Conservation (phyloP, 2,329 filamentous ascomycete genomes). For the Monilinia laxa region DNA sequence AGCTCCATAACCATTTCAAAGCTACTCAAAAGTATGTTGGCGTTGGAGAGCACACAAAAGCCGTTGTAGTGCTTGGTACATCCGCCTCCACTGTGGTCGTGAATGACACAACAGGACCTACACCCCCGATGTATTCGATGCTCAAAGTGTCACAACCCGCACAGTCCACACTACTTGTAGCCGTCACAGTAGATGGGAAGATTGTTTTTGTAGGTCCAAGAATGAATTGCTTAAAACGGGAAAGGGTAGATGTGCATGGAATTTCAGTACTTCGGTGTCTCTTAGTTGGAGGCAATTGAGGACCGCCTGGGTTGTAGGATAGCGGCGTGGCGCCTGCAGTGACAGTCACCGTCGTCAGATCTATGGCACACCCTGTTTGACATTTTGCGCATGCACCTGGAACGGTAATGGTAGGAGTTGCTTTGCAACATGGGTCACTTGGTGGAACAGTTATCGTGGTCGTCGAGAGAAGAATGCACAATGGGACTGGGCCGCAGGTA, state of each 20-base stretch:
- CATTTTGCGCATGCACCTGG: constrained; percentile 36
- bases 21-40: neutral
- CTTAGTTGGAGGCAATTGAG: constrained; percentile 3
- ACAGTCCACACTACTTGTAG: constrained; percentile 17
- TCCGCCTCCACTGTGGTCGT: constrained; percentile 15
- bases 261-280: neutral
- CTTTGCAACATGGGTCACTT: constrained; percentile 43
- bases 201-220: constrained; percentile 15
- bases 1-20: neutral
- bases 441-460: constrained; percentile 44
- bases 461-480: constrained; percentile 29
- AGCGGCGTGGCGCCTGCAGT: neutral
- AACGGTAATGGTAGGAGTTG: constrained; percentile 39
- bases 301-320: constrained; percentile 12
- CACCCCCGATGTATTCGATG: constrained; percentile 7
- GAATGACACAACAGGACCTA: constrained; percentile 16
- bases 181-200: constrained; percentile 12
- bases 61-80: constrained; percentile 9
- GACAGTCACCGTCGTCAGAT: constrained; percentile 13
- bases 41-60: constrained; percentile 9
- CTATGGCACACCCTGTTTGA: constrained; percentile 34
- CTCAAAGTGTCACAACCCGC: constrained; percentile 16
- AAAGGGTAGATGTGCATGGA: constrained; percentile 17
- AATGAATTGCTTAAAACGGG: neutral
- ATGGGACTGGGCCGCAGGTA: constrained; percentile 13